Evolutionary conservation across 2,329 filamentous ascomycete species (phyloP), one percentile per base, ranked within the genome.

Genomic region (Zasmidium citrigriseum): DNA sequence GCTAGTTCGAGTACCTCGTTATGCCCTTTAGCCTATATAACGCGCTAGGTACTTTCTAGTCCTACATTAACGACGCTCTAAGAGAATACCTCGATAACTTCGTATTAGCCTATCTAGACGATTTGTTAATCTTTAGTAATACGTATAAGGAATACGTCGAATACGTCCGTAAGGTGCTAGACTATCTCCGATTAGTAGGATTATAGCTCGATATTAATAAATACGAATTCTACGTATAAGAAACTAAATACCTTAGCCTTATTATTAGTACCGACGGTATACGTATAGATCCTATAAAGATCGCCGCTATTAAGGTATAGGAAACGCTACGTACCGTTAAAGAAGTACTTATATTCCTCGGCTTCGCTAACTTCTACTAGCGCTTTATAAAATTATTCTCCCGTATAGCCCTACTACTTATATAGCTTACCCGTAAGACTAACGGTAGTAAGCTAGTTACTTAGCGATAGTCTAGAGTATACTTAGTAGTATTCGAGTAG

Each of bases 21-120:
- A 59, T 62, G 46, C 53, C 50, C 9, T 57, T 59, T 25, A 22
- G 54, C 5, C 41, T 55, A 25, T 48, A 41, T 47, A 56, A 56
- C 29, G 20, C 16, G 9, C 52, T 25, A n/a, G 52, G 18, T 2
- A 64, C 59, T 0, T 74, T 75, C 34, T 64, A 75, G 58, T 45
- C 25, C 10, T n/a, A n/a, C n/a, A n/a, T 66, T 64, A 61, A 68
- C 70, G 61, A 67, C 72, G 44, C 55, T 9, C 50, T 73, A 44
- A 18, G 1, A 38, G 48, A 52, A n/a, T 5, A 44, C 23, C n/a
- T 68, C 27, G 53, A 58, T 53, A 59, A 14, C 51, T 23, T 25
- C 2, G 24, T 61, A 44, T 22, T 16, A 23, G 34, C 47, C 9
- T 58, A 51, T 38, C 48, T 61, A 16, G 29, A 61, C 22, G 14